phyloP scores from a whole-genome alignment of 176 grass and related monocot genomes.

The Aechmea fasciata region DNA sequence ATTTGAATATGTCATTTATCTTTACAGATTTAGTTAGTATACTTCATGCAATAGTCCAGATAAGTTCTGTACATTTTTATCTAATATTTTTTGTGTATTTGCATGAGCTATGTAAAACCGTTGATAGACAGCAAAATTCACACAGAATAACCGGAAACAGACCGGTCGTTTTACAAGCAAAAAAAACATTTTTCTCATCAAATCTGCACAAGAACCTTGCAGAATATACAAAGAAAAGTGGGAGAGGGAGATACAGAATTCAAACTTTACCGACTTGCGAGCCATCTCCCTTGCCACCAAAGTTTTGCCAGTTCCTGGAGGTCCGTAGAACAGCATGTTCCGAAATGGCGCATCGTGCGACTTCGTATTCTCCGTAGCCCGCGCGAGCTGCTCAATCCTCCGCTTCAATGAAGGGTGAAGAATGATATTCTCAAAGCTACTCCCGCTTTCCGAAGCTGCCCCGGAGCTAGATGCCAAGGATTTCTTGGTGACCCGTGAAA shows the following conservation, averaged over 20 bases:
- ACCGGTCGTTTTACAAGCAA: not conserved
- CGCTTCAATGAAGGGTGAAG: constrained; percentile 75
- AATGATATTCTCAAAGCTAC: constrained; percentile 66
- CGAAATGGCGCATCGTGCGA: constrained; percentile 86
- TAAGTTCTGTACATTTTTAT: too few species aligned
- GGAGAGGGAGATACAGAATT: not conserved
- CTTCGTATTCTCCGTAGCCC: constrained; percentile 92
- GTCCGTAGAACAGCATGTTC: constrained; percentile 98
- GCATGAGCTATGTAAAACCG: not conserved
- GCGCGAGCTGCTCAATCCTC: constrained; percentile 81
- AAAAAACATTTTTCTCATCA: not conserved
- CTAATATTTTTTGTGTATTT: not conserved
- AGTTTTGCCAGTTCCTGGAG: constrained; percentile 94
- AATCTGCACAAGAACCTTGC: not conserved
- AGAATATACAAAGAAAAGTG: not conserved
- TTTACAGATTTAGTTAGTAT: too few species aligned
- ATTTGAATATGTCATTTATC: too few species aligned
- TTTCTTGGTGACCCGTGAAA: constrained; percentile 18
- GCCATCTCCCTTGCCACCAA: constrained; percentile 93
- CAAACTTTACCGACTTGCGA: constrained; percentile 72
- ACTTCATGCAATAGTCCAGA: too few species aligned
- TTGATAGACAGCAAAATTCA: not conserved
- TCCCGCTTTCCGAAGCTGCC: constrained; percentile 19
- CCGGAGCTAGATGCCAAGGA: constrained; percentile 22
- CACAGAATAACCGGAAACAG: not conserved